A percentile compares a stretch with the other conserved stretches of the same genome.
phyloP scores from a whole-genome alignment of 805 yeast species.

The Yarrowia sp. region DNA sequence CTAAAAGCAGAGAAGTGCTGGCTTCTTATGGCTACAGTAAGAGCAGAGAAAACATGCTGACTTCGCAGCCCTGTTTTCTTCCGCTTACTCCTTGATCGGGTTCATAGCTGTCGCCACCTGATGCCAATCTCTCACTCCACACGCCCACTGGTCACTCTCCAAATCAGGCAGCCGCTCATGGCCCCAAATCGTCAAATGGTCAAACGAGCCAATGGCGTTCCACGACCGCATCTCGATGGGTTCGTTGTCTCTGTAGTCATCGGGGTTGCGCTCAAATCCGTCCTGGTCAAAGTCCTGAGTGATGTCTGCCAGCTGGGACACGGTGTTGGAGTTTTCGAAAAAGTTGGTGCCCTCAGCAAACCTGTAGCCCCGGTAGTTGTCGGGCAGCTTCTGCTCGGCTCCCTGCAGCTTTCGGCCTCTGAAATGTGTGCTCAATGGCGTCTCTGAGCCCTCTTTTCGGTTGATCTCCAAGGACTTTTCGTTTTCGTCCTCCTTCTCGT shows the following conservation, averaged over 20 bases:
- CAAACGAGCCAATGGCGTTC: constrained; percentile 24
- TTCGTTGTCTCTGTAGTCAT: constrained; percentile 8
- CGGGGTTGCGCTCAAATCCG: constrained; percentile 20
- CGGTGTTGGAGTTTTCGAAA: constrained; percentile 4
- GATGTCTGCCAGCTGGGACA: constrained; percentile 27
- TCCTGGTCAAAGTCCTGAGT: constrained; percentile 26
- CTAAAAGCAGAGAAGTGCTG: too few species aligned
- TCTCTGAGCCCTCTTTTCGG: background rate
- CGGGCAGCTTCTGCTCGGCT: constrained; percentile 27
- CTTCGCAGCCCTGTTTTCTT: too few species aligned
- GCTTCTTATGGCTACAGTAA: too few species aligned
- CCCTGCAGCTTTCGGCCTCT: constrained; percentile 21
- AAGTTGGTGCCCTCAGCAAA: constrained; percentile 21
- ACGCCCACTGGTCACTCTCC: constrained; percentile 34
- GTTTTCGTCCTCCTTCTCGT: background rate
- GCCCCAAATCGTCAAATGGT: constrained; percentile 34
- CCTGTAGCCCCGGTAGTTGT: constrained; percentile 30
- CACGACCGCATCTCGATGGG: constrained; percentile 18
- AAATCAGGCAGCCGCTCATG: constrained; percentile 34
- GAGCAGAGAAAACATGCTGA: too few species aligned
- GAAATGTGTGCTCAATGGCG: constrained; percentile 4
- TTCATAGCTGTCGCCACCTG: constrained; percentile 31
- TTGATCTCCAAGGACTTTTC: background rate
- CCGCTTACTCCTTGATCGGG: background rate
- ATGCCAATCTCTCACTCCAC: constrained; percentile 34